A percentile compares a stretch with the other conserved stretches of the same genome.
Conservation (phyloP, 768 basidiomycete genomes). For the Trametes punicea region DNA sequence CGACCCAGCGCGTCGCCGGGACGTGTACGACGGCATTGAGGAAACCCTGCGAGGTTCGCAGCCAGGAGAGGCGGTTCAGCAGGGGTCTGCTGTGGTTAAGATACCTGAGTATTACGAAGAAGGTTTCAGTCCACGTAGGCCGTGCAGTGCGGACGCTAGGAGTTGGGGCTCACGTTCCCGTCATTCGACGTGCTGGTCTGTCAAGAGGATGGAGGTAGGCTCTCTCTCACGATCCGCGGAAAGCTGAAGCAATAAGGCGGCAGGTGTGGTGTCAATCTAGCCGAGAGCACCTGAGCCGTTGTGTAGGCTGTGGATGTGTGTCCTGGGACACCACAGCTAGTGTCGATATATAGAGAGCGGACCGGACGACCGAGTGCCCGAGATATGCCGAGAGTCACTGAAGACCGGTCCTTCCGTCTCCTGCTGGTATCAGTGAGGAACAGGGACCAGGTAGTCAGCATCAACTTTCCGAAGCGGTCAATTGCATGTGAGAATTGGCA, state of each 20-base stretch:
- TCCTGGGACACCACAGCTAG: not conserved
- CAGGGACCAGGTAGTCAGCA: not conserved
- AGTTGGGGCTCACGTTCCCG: not conserved
- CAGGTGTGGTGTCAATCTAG: too few relatives aligned
- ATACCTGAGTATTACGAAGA: constrained; percentile 29
- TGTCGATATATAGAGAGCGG: not conserved
- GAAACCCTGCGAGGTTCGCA: constrained; percentile 70
- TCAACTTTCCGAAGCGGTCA: not conserved
- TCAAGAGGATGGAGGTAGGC: too few relatives aligned
- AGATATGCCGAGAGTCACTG: not conserved
- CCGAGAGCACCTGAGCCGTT: too few relatives aligned
- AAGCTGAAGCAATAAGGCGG: too few relatives aligned
- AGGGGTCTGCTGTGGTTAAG: constrained; percentile 59
- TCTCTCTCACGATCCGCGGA: too few relatives aligned
- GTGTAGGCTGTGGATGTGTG: too few relatives aligned
- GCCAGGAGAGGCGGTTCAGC: constrained; percentile 81
- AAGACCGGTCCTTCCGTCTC: not conserved
- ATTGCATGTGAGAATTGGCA: too few relatives aligned
- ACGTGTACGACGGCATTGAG: constrained; percentile 65
- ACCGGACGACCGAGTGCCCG: not conserved
- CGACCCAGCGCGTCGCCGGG: constrained; percentile 67
- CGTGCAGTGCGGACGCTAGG: not conserved
- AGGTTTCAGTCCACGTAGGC: not conserved
- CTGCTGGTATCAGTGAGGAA: too few relatives aligned
- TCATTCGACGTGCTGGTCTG: too few relatives aligned